Conservation (phyloP, 768 basidiomycete genomes). For the Leucocoprinus sp. region DNA sequence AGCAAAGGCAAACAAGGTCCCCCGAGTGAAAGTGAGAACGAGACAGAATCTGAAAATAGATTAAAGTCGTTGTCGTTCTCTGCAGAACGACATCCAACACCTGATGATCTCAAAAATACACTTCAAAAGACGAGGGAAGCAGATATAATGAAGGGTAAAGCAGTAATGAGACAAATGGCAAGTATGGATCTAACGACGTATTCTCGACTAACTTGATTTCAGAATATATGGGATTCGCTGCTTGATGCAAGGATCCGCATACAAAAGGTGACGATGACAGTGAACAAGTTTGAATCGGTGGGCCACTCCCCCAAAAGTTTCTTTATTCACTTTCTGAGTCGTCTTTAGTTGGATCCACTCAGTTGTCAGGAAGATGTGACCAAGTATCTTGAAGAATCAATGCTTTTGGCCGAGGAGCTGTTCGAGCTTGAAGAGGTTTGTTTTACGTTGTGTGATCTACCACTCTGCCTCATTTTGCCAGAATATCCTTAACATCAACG, state of each 20-base stretch:
- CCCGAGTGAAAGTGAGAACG: constrained; percentile 7
- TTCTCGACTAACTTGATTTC: background rate
- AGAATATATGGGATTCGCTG: constrained; percentile 82
- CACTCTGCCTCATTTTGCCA: constrained; percentile 16
- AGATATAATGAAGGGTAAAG: constrained; percentile 76
- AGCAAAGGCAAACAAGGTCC: constrained; percentile 15
- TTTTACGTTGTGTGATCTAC: constrained; percentile 18
- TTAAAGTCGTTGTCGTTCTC: background rate
- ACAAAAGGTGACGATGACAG: constrained; percentile 67
- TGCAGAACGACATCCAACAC: constrained; percentile 13
- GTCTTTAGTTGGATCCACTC: constrained; percentile 26
- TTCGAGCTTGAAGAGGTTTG: constrained; percentile 60
- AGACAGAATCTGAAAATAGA: constrained; percentile 11
- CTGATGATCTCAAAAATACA: constrained; percentile 39
- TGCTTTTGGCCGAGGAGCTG: constrained; percentile 56
- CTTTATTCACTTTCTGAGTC: background rate
- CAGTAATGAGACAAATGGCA: constrained; percentile 78
- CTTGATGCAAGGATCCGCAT: constrained; percentile 88
- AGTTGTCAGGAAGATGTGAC: constrained; percentile 37
- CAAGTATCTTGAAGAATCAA: constrained; percentile 53
- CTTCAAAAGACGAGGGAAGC: constrained; percentile 55
- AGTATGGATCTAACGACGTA: constrained; percentile 19
- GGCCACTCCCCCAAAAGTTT: constrained; percentile 16
- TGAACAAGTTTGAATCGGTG: constrained; percentile 62
- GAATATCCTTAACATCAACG: constrained; percentile 40